Base-by-base conservation (phyloP, 2,329 filamentous ascomycete genomes). In the Phialemonium atrogriseum region DNA sequence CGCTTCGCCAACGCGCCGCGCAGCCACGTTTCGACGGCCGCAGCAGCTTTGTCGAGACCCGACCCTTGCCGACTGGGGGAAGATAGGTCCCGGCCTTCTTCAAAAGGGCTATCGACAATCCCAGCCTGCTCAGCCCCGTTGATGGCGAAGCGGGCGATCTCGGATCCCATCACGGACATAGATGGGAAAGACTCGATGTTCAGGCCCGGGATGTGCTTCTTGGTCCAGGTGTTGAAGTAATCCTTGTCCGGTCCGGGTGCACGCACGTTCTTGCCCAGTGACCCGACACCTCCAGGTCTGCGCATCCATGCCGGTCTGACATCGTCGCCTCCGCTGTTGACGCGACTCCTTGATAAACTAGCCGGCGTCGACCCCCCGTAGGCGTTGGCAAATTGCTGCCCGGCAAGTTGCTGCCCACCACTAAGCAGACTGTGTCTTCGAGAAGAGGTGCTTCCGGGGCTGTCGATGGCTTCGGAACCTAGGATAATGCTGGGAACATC, bases 21-120 rank as follows among this genome's bases (percentile, higher is more conserved):
- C 37, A 96, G 66, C 87, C 91, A 98, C 1, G 80, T 82, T 58
- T 96, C 91, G 18, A 96, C 79, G 3, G 83, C 81, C 5, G 85
- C 82, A 2, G 88, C 87, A 8, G 94, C 80, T 41, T 88, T 84
- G 47, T 94, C 87, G 3, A 96, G 62, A 1, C 70, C 65, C 4
- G 58, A 66, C 10, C 68, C 67, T 27, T 69, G 64, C 29, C 60
- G 57, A n/a, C 59, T 55, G 5, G 58, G 44, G 9, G 65, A 48
- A 22, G 51, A 35, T 12, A 57, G 45, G 35, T 68, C 58, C 25
- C 63, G 54, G 12, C 66, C 62, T 35, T 70, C 58, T 42, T 68
- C 60, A 44, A 67, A 61, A 14, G 68, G 58, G 42, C 62, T 64
- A 44, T 75, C 70, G 2, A 68, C 70, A 26, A 76, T 65, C 3